Base-by-base conservation (phyloP, 2,329 filamentous ascomycete genomes). In the Madurella mycetomatis region DNA sequence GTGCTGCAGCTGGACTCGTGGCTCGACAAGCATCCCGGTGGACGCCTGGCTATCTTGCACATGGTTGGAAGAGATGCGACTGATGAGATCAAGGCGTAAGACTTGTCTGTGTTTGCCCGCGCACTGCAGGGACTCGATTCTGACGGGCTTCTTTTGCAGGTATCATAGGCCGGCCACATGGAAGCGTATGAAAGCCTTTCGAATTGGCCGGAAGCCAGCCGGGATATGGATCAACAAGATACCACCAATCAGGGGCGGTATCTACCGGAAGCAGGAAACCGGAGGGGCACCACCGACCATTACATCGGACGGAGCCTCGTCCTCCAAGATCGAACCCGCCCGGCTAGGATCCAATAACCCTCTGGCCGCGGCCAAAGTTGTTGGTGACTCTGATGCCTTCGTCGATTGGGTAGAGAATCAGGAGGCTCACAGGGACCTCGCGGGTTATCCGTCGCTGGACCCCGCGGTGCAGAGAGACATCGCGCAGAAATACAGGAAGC, bases 61-160 rank as follows among this genome's bases (percentile, higher is more conserved):
- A 84, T 83, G 79, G 77, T 83, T 4, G 80, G 80, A 52, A 74
- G 73, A 66, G 80, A 83, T 68, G 79, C 80, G 19, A 81, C 79
- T 17, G 78, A 82, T 63, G 80, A 83, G 64, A 82, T 83, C 62
- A 77, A 77, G 58, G 77, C 76, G 80, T 82, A 77, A 73, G 59
- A 25, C 25, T 25, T 25, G 25, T 25, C 25, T 25, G 25, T 25
- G 25, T 25, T 25, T 25, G 25, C 7, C 25, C 25, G 7, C 25
- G 25, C 25, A 7, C 25, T 4, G 25, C 7, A 25, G 25, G 25
- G 25, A 25, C 25, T 25, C 25, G 25, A 25, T 25, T 7, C 25
- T 25, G 7, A 25, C 25, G 7, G 3, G 25, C 25, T 25, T 25
- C 25, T 7, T 25, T 25, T 65, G 54, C 70, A 85, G 82, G 59